These are phyloP conservation scores for Pseudonitzschia pungens DNA, from an alignment of 108 stramenopile species.

Conservation along the genomic window DNA sequence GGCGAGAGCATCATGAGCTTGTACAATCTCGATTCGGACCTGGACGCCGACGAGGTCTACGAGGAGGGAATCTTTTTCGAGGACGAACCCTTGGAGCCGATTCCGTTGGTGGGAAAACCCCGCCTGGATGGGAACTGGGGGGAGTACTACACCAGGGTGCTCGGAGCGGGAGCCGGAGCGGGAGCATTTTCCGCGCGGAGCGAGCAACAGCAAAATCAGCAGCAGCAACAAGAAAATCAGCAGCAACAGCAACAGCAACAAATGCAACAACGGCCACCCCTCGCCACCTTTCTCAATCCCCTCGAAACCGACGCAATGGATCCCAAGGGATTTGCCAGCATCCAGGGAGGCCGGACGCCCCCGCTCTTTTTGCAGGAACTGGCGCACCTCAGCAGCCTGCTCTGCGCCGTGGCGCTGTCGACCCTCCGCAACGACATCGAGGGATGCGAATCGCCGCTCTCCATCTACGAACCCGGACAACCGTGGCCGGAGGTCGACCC, in stretches of 20 bases:
- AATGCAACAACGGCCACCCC: not conserved
- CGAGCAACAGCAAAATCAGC: no score
- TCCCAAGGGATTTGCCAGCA: conserved; percentile 58
- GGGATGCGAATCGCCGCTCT: conserved; percentile 59
- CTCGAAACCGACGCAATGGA: conserved; percentile 5
- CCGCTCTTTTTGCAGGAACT: conserved; percentile 74
- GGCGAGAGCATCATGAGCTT: not conserved
- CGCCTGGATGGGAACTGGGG: conserved; percentile 65
- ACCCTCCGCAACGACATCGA: conserved; percentile 78
- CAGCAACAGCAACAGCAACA: no score
- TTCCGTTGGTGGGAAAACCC: conserved; percentile 46
- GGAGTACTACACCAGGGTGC: conserved; percentile 19
- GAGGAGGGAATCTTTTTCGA: conserved; percentile 12
- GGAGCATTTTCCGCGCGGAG: no score
- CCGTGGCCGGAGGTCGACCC: conserved; percentile 73
- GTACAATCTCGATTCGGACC: not conserved
- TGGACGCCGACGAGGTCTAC: not conserved
- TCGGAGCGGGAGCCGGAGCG: no score
- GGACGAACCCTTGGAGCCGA: conserved; percentile 6
- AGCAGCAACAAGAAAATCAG: no score
- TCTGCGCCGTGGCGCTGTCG: conserved; percentile 63
- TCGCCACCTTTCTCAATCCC: conserved; percentile 2
- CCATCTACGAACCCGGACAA: conserved; percentile 46
- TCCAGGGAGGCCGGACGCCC: conserved; percentile 61
- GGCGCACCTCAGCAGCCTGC: conserved; percentile 65